Percentiles rank a stretch among this genome's conserved stretches.
phyloP scores from a whole-genome alignment of 176 grass and related monocot species.

The Ensete ventricosum region DNA sequence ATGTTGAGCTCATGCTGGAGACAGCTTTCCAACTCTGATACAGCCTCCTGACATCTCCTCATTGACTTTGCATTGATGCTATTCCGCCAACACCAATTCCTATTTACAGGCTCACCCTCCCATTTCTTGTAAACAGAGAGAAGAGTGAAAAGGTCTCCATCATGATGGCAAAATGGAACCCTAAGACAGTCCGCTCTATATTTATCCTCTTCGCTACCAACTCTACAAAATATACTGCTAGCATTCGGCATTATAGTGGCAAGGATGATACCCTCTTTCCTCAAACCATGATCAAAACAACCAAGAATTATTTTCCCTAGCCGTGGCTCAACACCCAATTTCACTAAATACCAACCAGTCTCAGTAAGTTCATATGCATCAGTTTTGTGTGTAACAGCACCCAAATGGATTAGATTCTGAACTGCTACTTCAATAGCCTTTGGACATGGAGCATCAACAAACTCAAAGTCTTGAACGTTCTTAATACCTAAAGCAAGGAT shows the following conservation, averaged over 20 bases:
- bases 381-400: slow-evolving; percentile 42
- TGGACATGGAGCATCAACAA: slow-evolving; percentile 80
- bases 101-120: slow-evolving; percentile 57
- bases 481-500: slow-evolving; percentile 71
- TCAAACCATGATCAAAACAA: slow-evolving; percentile 53
- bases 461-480: slow-evolving; percentile 64
- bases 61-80: slow-evolving; percentile 88
- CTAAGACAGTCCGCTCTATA: slow-evolving; percentile 73
- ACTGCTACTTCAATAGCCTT: slow-evolving; percentile 59
- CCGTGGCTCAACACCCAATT: slow-evolving; percentile 78
- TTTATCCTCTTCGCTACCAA: slow-evolving; percentile 72
- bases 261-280: slow-evolving; percentile 77
- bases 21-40: slow-evolving; percentile 70
- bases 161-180: slow-evolving; percentile 69
- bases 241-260: slow-evolving; percentile 94
- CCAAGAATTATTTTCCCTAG: slow-evolving; percentile 95
- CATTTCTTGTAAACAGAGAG: slow-evolving; percentile 95
- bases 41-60: slow-evolving; percentile 77
- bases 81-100: slow-evolving; percentile 95
- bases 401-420: slow-evolving; percentile 70
- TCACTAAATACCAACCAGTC: slow-evolving; percentile 53
- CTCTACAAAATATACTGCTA: slow-evolving; percentile 94
- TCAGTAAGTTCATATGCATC: slow-evolving; percentile 57
- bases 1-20: slow-evolving; percentile 62
- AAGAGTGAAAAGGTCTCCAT: slow-evolving; percentile 89